phyloP scores from a whole-genome alignment of 208 protist genomes.

The Tritrichomonas foetus region DNA sequence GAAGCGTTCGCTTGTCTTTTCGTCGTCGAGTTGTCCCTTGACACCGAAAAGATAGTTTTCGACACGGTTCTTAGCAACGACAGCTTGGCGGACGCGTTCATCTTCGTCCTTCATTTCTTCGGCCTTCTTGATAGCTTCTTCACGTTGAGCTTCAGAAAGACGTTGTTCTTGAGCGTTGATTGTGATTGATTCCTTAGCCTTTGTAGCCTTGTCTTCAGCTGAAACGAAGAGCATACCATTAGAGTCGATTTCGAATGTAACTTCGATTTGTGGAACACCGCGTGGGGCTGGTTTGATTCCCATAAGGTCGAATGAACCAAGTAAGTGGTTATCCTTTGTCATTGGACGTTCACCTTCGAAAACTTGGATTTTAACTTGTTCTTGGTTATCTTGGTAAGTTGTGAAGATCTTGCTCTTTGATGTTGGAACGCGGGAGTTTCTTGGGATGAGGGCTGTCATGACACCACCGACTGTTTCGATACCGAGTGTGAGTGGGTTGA shows the following conservation, averaged over 20 bases:
- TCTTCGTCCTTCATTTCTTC: slow-evolving; percentile 36
- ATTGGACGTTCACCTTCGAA: slow-evolving; percentile 94
- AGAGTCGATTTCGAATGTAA: slow-evolving; percentile 97
- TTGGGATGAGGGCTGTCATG: slow-evolving; percentile 78
- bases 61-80: background rate
- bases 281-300: slow-evolving; percentile 71
- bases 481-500: slow-evolving; percentile 60
- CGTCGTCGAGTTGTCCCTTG: background rate
- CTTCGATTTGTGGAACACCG: too few species aligned
- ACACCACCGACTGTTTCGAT: too few species aligned
- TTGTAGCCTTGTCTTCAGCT: slow-evolving; percentile 75
- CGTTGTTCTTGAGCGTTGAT: slow-evolving; percentile 3
- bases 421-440: slow-evolving; percentile 67
- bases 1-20: slow-evolving; percentile 68
- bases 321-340: slow-evolving; percentile 94
- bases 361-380: slow-evolving; percentile 96
- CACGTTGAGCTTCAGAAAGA: background rate
- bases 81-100: background rate
- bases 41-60: background rate
- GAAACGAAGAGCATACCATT: slow-evolving; percentile 92
- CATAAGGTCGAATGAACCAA: slow-evolving; percentile 84
- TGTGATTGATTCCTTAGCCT: slow-evolving; percentile 31
- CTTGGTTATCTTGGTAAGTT: slow-evolving; percentile 92
- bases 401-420: slow-evolving; percentile 77
- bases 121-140: slow-evolving; percentile 29